phyloP scores from a whole-genome alignment of 202 grass and related monocot genomes.

The Carex sylvatica region DNA sequence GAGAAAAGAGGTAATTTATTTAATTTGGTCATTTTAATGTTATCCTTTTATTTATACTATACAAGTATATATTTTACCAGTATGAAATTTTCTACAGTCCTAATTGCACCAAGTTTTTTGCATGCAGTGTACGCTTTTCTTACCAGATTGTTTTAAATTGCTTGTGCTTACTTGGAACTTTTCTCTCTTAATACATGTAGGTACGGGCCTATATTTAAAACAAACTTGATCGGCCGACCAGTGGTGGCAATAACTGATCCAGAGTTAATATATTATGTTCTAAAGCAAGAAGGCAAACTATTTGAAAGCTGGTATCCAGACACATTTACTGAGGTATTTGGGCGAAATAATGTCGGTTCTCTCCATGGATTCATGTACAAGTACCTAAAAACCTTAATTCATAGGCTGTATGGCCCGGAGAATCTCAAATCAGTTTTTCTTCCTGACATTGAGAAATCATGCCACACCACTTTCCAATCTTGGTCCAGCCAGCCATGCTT shows the following conservation, averaged over 20 bases:
- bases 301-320: constrained; percentile 93
- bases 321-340: constrained; percentile 85
- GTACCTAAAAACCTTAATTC: constrained; percentile 79
- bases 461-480: constrained; percentile 32
- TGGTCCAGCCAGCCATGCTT: constrained; percentile 44
- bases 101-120: not conserved
- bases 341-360: constrained; percentile 67
- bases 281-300: constrained; percentile 78
- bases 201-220: constrained; percentile 71
- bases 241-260: constrained; percentile 70
- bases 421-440: constrained; percentile 49
- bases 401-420: constrained; percentile 58
- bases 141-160: not conserved
- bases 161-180: not conserved
- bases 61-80: not conserved
- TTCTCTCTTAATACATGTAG: not conserved
- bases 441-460: constrained; percentile 48
- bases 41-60: not conserved
- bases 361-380: constrained; percentile 89
- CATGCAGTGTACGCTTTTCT: not conserved
- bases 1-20: constrained; percentile 39
- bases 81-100: not conserved
- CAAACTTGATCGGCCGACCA: constrained; percentile 57
- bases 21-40: not conserved
- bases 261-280: constrained; percentile 62